Evolutionary conservation across 2,329 filamentous ascomycete genomes (phyloP).

Genomic region (Epichloe elymi): DNA sequence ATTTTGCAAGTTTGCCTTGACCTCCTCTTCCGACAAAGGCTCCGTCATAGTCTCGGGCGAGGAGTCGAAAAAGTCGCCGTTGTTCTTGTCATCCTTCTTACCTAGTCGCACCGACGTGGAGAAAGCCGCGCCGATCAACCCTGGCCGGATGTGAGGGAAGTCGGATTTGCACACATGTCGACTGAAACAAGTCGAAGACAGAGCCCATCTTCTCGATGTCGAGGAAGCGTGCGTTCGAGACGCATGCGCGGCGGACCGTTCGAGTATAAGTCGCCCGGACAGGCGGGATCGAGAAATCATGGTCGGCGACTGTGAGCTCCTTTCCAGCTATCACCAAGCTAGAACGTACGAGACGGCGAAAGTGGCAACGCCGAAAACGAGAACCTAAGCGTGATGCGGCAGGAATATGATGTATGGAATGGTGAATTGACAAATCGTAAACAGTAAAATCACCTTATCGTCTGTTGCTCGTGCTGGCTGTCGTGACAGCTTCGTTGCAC

Average conservation of each 20-base stretch:
- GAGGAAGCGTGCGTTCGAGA: constrained; percentile 13
- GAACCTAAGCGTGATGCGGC: not conserved
- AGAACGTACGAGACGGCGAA: constrained; percentile 4
- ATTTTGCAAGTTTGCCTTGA: constrained; percentile 36
- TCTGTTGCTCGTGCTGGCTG: constrained; percentile 6
- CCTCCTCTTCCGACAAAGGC: constrained; percentile 39
- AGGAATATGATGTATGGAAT: not conserved
- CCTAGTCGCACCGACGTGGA: constrained; percentile 21
- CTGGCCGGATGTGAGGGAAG: constrained; percentile 16
- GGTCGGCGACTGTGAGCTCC: constrained; percentile 6
- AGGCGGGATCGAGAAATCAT: constrained; percentile 30
- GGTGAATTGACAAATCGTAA: not conserved
- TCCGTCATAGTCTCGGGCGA: constrained; percentile 27
- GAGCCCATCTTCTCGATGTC: constrained; percentile 15
- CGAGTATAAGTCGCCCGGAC: constrained; percentile 25
- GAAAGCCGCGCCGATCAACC: constrained; percentile 19
- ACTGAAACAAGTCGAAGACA: constrained; percentile 15
- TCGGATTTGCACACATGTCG: constrained; percentile 20
- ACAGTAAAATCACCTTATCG: not conserved
- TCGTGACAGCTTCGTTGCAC: constrained; percentile 15
- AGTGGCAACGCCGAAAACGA: not conserved
- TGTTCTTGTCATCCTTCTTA: constrained; percentile 26
- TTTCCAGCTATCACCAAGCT: constrained; percentile 2
- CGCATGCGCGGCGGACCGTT: constrained; percentile 18
- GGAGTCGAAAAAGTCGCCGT: constrained; percentile 38